A percentile compares a stretch with the other conserved stretches of the same genome.
These are phyloP conservation scores for Trametes elegans DNA, from an alignment of 768 basidiomycete genomes.

Conservation along the genomic window DNA sequence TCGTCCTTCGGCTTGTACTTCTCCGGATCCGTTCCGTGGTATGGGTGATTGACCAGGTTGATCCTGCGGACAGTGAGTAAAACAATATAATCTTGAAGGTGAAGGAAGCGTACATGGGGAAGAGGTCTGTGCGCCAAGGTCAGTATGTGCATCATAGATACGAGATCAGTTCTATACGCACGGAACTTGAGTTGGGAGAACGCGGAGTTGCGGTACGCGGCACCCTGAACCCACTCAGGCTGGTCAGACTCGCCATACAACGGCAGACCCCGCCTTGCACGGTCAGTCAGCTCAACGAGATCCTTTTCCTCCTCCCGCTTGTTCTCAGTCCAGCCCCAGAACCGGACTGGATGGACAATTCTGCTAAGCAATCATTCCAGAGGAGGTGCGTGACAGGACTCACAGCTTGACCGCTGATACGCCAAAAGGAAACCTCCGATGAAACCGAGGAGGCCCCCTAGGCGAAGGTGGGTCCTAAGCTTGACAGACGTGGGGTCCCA, in stretches of 20 bases:
- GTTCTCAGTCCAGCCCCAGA: constrained; percentile 96
- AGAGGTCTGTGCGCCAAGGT: constrained; percentile 44
- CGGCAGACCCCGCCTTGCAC: constrained; percentile 74
- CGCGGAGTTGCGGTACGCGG: constrained; percentile 84
- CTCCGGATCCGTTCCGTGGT: constrained; percentile 81
- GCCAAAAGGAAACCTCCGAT: constrained; percentile 89
- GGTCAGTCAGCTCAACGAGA: constrained; percentile 71
- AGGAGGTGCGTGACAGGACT: constrained; percentile 31
- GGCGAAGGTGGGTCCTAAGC: constrained; percentile 40
- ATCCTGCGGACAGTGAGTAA: constrained; percentile 56
- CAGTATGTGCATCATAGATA: too few species aligned
- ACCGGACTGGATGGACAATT: constrained; percentile 55
- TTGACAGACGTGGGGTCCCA: constrained; percentile 42
- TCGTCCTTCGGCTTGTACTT: constrained; percentile 54
- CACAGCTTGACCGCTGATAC: constrained; percentile 88
- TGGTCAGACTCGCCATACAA: constrained; percentile 84
- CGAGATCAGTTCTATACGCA: constrained; percentile 34
- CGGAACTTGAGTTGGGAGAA: constrained; percentile 94
- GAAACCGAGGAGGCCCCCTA: constrained; percentile 81
- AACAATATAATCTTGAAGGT: constrained; percentile 1
- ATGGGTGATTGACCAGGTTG: constrained; percentile 89
- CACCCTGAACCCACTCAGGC: constrained; percentile 81
- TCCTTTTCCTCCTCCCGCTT: constrained; percentile 78
- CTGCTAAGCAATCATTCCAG: not conserved
- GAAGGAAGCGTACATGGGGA: constrained; percentile 66